phyloP scores from a whole-genome alignment of 2,329 filamentous ascomycete genomes.

The Diaporthe ilicicola region DNA sequence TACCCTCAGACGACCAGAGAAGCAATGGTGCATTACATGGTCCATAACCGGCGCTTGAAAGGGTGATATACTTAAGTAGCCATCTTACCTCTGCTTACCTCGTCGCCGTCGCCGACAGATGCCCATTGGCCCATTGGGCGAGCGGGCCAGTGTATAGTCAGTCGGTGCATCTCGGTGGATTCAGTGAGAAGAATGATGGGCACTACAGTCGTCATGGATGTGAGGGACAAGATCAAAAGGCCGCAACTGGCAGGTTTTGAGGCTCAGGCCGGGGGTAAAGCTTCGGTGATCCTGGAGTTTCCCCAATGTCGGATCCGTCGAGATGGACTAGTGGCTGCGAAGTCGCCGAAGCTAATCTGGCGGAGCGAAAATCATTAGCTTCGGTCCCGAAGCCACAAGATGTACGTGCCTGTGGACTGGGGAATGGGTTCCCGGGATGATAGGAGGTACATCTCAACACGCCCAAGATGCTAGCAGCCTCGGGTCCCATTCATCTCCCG shows the following conservation, averaged over 20 bases:
- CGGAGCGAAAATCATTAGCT: neutral
- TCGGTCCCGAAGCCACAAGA: slow-evolving; percentile 23
- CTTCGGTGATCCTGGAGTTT: slow-evolving; percentile 26
- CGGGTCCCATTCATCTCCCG: neutral
- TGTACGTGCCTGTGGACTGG: neutral
- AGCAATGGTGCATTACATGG: neutral
- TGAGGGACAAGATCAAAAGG: neutral
- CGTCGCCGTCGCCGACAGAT: neutral
- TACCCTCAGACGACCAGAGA: neutral
- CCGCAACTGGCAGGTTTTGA: slow-evolving; percentile 9
- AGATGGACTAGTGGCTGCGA: slow-evolving; percentile 9
- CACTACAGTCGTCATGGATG: slow-evolving; percentile 18
- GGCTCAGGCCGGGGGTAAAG: slow-evolving; percentile 16
- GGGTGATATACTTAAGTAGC: slow-evolving; percentile 11
- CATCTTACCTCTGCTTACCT: slow-evolving; percentile 6
- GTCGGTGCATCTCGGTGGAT: slow-evolving; percentile 5
- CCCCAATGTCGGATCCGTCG: slow-evolving; percentile 30
- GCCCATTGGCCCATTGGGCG: neutral
- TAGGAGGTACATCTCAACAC: neutral
- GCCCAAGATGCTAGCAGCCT: no score
- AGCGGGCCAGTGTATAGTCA: neutral
- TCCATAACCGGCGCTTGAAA: neutral
- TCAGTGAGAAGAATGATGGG: neutral
- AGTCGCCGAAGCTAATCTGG: slow-evolving; percentile 11
- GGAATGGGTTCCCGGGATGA: neutral